These are phyloP conservation scores for Globisporangium camurandrum DNA, from an alignment of 352 stramenopile genomes.

Conservation along the genomic window DNA sequence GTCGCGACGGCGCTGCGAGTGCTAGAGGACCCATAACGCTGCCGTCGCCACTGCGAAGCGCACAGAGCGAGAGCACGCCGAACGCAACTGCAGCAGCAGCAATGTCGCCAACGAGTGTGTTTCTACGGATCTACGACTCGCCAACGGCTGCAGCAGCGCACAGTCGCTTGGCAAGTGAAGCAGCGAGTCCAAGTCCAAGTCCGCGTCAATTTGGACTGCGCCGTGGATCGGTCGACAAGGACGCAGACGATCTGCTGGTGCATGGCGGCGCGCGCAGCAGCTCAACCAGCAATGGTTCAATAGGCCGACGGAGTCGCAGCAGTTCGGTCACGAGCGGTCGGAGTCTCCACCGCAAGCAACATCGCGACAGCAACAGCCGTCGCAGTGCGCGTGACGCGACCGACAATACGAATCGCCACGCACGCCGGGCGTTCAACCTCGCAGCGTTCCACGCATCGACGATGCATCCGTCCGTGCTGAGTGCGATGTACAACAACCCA, in stretches of 20 bases:
- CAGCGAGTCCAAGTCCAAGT: slow-evolving; percentile 11
- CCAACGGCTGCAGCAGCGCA: slow-evolving; percentile 31
- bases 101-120: slow-evolving; percentile 42
- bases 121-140: slow-evolving; percentile 67
- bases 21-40: no score
- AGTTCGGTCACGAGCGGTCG: no score
- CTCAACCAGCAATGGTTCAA: background rate
- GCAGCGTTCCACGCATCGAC: slow-evolving; percentile 36
- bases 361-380: slow-evolving; percentile 24
- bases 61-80: no score
- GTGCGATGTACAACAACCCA: slow-evolving; percentile 9
- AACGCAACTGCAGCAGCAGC: no score
- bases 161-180: slow-evolving; percentile 12
- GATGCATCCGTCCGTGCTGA: background rate
- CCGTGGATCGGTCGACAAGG: background rate
- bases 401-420: no score
- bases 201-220: background rate
- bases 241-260: background rate
- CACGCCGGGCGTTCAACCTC: slow-evolving; percentile 50
- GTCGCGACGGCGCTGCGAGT: no score
- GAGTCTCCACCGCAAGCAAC: background rate
- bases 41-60: no score
- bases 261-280: slow-evolving; percentile 5
- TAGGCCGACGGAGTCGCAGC: slow-evolving; percentile 8
- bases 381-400: slow-evolving; percentile 17